A percentile compares a stretch with the other conserved stretches of the same genome.
Evolutionary conservation across 2,329 filamentous ascomycete genomes (phyloP).

Genomic region (Thielaviopsis populi): DNA sequence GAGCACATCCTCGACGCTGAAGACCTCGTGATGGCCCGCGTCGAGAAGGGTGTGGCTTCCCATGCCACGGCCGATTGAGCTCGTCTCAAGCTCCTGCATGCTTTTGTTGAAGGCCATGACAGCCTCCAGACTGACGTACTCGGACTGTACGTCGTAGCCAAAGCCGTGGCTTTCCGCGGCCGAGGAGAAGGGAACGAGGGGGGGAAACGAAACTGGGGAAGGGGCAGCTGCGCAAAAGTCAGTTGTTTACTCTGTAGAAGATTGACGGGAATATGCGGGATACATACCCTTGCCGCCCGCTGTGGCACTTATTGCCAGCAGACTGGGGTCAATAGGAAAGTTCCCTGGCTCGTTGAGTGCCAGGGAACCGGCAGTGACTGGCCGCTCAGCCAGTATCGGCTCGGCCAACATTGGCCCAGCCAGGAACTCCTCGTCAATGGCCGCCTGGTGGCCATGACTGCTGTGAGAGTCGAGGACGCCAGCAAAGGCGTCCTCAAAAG

Average conservation of each 20-base stretch:
- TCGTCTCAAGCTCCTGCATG: not conserved
- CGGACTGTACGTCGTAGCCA: not conserved
- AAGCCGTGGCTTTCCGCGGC: not conserved
- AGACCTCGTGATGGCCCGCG: not conserved
- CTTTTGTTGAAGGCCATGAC: not conserved
- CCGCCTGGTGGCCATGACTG: not conserved
- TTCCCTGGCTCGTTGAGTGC: not conserved
- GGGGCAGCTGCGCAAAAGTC: not conserved
- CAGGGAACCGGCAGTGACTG: not conserved
- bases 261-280: not conserved
- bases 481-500: not conserved
- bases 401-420: not conserved
- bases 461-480: not conserved
- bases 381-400: not conserved
- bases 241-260: not conserved
- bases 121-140: not conserved
- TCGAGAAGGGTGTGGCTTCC: not conserved
- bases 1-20: not conserved
- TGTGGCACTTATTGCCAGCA: not conserved
- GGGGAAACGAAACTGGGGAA: not conserved
- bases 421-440: not conserved
- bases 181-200: not conserved
- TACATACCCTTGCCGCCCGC: not conserved
- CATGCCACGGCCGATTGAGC: not conserved
- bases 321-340: not conserved